Evolutionary conservation across 1,284 basidiomycete species (phyloP), one percentile per base, ranked within the genome.

Genomic region (Cronartium ribicola): DNA sequence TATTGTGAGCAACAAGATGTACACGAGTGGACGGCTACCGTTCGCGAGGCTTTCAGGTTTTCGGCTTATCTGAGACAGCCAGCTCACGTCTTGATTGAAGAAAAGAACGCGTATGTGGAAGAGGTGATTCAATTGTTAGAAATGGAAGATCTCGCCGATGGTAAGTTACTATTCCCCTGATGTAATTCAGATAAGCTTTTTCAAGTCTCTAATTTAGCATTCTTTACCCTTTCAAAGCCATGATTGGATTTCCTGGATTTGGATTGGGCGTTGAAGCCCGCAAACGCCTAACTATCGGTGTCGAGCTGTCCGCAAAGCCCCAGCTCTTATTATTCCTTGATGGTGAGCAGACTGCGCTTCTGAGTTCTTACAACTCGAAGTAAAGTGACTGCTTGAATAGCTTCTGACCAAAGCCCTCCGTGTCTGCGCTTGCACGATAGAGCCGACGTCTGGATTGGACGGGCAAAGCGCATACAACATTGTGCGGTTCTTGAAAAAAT

Each of bases 401-500:
- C n/a, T 59, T 46, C 79, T 88, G 14, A 88, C 0, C 75, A 41
- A 6, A n/a, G n/a, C n/a, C n/a, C n/a, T n/a, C n/a, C n/a, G n/a
- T n/a, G n/a, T n/a, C n/a, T n/a, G n/a, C n/a, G n/a, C n/a, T n/a
- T n/a, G n/a, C n/a, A n/a, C 13, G 37, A 77, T 78, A 77, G 79
- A 79, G 75, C 82, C 77, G 59, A 91, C 89, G 0, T 91, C 90
- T 11, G 92, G 93, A 60, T 83, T 95, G 39, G 92, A 94, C 80
- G 92, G 90, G 2, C 91, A 94, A 80, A 89, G 88, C 65, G 91
- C 93, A 0, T 94, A 90, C 89, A 89, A 89, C 14, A 92, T 95
- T 78, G 85, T 92, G 66, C 84, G 85, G 1, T 89, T 94, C 79
- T 84, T 94, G 66, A 85, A 89, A 39, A 87, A 88, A 76, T 85